These are phyloP conservation scores for Pseudocercospora pini-densiflorae DNA, from an alignment of 2,329 filamentous ascomycete genomes.

Conservation along the genomic window DNA sequence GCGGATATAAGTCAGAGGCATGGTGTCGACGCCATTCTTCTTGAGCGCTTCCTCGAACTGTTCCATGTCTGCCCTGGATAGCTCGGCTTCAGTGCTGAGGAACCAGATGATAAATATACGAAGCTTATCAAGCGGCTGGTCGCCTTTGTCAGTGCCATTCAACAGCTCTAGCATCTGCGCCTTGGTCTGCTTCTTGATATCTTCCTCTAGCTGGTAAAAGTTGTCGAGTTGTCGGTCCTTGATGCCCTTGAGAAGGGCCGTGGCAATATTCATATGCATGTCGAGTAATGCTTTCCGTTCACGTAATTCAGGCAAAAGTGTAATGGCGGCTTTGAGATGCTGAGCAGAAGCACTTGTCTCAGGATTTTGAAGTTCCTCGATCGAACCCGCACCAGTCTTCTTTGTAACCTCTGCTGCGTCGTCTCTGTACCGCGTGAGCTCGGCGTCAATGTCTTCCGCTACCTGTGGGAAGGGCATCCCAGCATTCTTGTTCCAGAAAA, in stretches of 20 bases:
- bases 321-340: slow-evolving; percentile 95
- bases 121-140: slow-evolving; percentile 84
- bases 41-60: slow-evolving; percentile 84
- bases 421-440: slow-evolving; percentile 92
- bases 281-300: slow-evolving; percentile 92
- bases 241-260: slow-evolving; percentile 78
- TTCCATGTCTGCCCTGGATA: slow-evolving; percentile 79
- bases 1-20: slow-evolving; percentile 81
- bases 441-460: slow-evolving; percentile 92
- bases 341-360: slow-evolving; percentile 88
- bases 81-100: slow-evolving; percentile 87
- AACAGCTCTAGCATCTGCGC: slow-evolving; percentile 86
- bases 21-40: slow-evolving; percentile 74
- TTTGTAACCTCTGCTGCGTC: slow-evolving; percentile 93
- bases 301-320: slow-evolving; percentile 84
- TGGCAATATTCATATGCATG: slow-evolving; percentile 99
- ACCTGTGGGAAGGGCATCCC: slow-evolving; percentile 91
- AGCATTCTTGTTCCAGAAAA: slow-evolving; percentile 96
- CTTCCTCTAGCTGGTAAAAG: slow-evolving; percentile 94
- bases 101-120: slow-evolving; percentile 97
- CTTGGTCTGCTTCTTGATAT: slow-evolving; percentile 88
- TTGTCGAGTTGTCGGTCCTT: slow-evolving; percentile 95
- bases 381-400: slow-evolving; percentile 88
- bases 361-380: slow-evolving; percentile 84
- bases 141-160: slow-evolving; percentile 80